These are phyloP conservation scores for Epichloe scottii DNA, from an alignment of 2,329 filamentous ascomycete genomes.

Conservation along the genomic window DNA sequence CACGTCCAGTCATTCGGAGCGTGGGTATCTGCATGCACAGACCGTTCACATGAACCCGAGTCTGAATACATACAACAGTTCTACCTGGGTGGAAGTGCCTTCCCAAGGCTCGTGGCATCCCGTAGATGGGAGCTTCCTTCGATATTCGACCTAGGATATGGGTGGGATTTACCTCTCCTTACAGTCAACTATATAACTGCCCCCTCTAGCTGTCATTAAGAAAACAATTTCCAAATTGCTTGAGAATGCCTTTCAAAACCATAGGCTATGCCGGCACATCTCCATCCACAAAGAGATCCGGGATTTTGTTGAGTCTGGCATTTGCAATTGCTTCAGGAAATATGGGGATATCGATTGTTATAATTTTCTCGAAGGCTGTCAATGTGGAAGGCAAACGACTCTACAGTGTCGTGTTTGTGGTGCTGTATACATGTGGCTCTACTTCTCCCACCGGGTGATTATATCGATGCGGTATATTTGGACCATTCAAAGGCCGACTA, in stretches of 20 bases:
- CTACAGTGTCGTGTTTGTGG: slow-evolving; percentile 2
- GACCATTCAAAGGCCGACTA: not conserved
- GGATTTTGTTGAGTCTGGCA: not conserved
- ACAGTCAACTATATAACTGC: not conserved
- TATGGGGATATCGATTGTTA: accelerated
- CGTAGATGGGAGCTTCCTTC: not conserved
- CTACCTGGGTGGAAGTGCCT: not conserved
- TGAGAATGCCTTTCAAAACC: not conserved
- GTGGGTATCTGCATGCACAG: not conserved
- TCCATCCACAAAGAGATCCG: not conserved
- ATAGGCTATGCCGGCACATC: not conserved
- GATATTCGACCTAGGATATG: not conserved
- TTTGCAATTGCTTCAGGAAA: not conserved
- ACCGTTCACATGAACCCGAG: not conserved
- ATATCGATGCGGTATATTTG: not conserved
- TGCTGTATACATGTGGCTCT: not conserved
- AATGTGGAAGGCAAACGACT: not conserved
- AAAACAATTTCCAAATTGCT: not conserved
- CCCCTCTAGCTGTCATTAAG: not conserved
- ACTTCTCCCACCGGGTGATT: not conserved
- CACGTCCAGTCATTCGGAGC: accelerated
- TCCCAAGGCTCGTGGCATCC: not conserved
- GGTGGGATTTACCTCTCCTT: not conserved
- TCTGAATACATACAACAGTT: not conserved
- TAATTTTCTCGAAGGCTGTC: not conserved